phyloP scores from a whole-genome alignment of 768 basidiomycete genomes.

The Tricholoma sp. region DNA sequence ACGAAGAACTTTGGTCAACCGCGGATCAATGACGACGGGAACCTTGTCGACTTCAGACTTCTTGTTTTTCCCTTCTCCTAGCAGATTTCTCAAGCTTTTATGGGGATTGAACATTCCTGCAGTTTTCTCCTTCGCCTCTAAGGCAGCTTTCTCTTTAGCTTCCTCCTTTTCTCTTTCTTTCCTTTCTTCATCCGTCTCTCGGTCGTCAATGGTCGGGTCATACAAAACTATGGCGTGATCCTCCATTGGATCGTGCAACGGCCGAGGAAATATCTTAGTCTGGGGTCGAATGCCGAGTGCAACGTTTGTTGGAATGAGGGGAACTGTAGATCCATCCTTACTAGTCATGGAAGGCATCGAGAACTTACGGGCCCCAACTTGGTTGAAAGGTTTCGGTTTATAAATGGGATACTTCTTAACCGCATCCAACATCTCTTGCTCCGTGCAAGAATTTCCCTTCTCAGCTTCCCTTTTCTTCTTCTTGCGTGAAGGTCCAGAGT shows the following conservation, averaged over 20 bases:
- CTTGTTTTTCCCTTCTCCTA: slow-evolving; percentile 69
- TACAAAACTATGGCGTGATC: slow-evolving; percentile 97
- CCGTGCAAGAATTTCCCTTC: slow-evolving; percentile 51
- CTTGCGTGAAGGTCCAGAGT: slow-evolving; percentile 47
- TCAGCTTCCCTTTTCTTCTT: slow-evolving; percentile 60
- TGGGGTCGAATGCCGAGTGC: slow-evolving; percentile 85
- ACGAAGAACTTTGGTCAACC: slow-evolving; percentile 78
- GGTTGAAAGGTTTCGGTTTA: slow-evolving; percentile 72
- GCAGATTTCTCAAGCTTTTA: slow-evolving; percentile 77
- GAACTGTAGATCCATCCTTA: slow-evolving; percentile 61
- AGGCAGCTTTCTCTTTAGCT: slow-evolving; percentile 53
- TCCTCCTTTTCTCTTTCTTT: slow-evolving; percentile 72
- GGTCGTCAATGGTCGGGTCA: slow-evolving; percentile 92
- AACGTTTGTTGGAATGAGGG: slow-evolving; percentile 53
- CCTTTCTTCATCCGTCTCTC: slow-evolving; percentile 85
- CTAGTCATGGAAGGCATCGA: slow-evolving; percentile 78
- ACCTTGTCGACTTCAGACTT: slow-evolving; percentile 72
- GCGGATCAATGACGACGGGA: slow-evolving; percentile 94
- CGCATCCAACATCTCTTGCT: slow-evolving; percentile 56
- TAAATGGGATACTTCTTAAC: slow-evolving; percentile 74
- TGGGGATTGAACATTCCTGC: slow-evolving; percentile 83
- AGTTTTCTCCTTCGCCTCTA: slow-evolving; percentile 66
- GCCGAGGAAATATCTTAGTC: slow-evolving; percentile 78
- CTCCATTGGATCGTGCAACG: slow-evolving; percentile 95
- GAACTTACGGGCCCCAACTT: slow-evolving; percentile 57